Base-by-base conservation (phyloP, 2,329 filamentous ascomycete species). In the Diaporthe sp. region DNA sequence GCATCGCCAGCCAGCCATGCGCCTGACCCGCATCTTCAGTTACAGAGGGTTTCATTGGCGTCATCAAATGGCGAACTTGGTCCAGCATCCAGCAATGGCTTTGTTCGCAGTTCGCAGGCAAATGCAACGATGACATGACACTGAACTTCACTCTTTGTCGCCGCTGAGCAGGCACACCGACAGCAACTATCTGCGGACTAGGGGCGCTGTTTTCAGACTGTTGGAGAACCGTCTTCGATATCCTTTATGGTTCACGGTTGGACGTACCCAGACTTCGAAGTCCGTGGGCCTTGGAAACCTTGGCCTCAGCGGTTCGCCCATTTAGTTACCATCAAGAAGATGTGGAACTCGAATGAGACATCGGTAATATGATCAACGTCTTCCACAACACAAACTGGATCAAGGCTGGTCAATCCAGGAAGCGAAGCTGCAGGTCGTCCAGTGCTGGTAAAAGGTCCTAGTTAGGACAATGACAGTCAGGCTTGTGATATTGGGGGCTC, bases 11-110 rank as follows among this genome's bases (percentile, higher is more conserved):
- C 62, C 62, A n/a, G 57, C 57, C 22, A 68, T 39, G 22, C 39
- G 46, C 22, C 65, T 68, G 46, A 68, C 65, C 65, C 46, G 65
- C 65, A 31, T 13, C 34, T 34, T 34, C 34, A 55, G 65, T 42
- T 28, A 68, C 65, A 46, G 62, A 67, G 62, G 44, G 62, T 68
- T 68, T 39, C 65, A 53, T 68, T 53, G 42, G 46, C 49, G 65
- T 53, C 65, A 68, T 51, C 31, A 28, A 28, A 44, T 12, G 28
- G 25, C 9, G 25, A 65, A 28, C 28, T 51, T 49, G n/a, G 51
- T 53, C 51, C 25, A 17, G 53, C 51, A 55, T 4, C 12, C 25
- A 55, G n/a, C 22, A 51, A 53, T 49, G 62, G 44, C 31, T 67
- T 67, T 37, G 44, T 34, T 39, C 8, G 61, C 19, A 46, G 10